Conservation (phyloP, 129 eudicot genomes). For the Ambrosia artemisiifolia region DNA sequence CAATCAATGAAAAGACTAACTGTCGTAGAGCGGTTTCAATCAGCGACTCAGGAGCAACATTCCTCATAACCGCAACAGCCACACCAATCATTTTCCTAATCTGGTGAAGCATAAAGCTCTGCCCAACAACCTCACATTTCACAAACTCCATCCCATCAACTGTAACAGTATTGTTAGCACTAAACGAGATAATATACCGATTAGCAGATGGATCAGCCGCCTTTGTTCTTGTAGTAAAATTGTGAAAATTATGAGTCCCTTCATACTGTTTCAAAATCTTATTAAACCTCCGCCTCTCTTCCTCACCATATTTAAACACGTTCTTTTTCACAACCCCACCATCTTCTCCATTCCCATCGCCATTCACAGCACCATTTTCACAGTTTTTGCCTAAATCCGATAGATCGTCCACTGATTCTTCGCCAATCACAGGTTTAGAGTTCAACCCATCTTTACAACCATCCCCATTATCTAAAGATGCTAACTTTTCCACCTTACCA, state of each 20-base stretch:
- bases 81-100: slow-evolving; percentile 90
- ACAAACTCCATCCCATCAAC: slow-evolving; percentile 88
- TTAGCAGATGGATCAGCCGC: slow-evolving; percentile 87
- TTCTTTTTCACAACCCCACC: slow-evolving; percentile 18
- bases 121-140: slow-evolving; percentile 91
- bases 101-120: slow-evolving; percentile 98
- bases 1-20: slow-evolving; percentile 39
- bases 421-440: background rate
- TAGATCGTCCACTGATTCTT: background rate
- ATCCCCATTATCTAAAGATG: slow-evolving; percentile 8
- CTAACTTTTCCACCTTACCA: background rate
- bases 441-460: background rate
- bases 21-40: slow-evolving; percentile 58
- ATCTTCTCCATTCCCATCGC: too few relatives aligned
- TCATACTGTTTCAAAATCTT: slow-evolving; percentile 66
- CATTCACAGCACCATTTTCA: background rate
- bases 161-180: slow-evolving; percentile 52
- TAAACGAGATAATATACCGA: slow-evolving; percentile 68
- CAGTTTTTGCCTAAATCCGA: background rate
- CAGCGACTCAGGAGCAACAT: slow-evolving; percentile 71
- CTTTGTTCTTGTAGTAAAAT: slow-evolving; percentile 85
- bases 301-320: slow-evolving; percentile 52
- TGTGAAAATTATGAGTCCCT: slow-evolving; percentile 95
- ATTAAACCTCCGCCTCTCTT: slow-evolving; percentile 68
- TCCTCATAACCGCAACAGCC: slow-evolving; percentile 88